phyloP scores from a whole-genome alignment of 2,329 filamentous ascomycete genomes.

The Monosporascus sp. region DNA sequence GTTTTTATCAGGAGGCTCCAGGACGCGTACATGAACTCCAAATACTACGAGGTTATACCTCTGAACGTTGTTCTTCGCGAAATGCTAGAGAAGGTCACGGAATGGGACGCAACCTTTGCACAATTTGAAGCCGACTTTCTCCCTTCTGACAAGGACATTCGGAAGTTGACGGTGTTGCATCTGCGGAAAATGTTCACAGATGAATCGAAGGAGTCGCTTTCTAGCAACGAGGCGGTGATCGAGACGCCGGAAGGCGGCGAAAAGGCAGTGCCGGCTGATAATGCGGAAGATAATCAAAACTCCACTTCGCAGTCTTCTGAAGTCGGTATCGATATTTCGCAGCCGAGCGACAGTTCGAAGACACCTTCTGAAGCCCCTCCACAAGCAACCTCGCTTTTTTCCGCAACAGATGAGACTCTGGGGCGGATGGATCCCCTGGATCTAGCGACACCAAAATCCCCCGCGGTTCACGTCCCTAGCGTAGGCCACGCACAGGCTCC shows the following conservation, averaged over 20 bases:
- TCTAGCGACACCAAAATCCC: conserved; percentile 36
- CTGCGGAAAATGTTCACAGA: conserved; percentile 93
- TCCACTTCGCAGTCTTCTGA: conserved; percentile 15
- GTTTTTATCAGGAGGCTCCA: conserved; percentile 72
- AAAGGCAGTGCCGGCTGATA: conserved; percentile 34
- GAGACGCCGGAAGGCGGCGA: conserved; percentile 49
- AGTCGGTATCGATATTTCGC: conserved; percentile 7
- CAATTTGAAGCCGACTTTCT: conserved; percentile 93
- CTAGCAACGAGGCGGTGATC: conserved; percentile 60
- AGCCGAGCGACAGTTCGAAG: conserved; percentile 9
- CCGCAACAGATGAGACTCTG: conserved; percentile 30
- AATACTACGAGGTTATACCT: conserved; percentile 95
- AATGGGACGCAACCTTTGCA: conserved; percentile 86
- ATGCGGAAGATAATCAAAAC: conserved; percentile 14
- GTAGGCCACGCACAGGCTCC: conserved; percentile 8
- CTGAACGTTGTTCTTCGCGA: conserved; percentile 83
- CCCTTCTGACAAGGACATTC: conserved; percentile 91
- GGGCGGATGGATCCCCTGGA: conserved; percentile 47
- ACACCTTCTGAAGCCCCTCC: conserved; percentile 8
- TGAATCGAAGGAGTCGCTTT: conserved; percentile 71
- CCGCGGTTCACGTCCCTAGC: conserved; percentile 10
- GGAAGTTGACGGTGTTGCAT: conserved; percentile 84
- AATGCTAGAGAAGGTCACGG: conserved; percentile 86
- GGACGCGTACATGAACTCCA: conserved; percentile 85
- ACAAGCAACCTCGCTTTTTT: conserved; percentile 26